phyloP scores from a whole-genome alignment of 768 basidiomycete species.

The Boletus vinaceobasis region DNA sequence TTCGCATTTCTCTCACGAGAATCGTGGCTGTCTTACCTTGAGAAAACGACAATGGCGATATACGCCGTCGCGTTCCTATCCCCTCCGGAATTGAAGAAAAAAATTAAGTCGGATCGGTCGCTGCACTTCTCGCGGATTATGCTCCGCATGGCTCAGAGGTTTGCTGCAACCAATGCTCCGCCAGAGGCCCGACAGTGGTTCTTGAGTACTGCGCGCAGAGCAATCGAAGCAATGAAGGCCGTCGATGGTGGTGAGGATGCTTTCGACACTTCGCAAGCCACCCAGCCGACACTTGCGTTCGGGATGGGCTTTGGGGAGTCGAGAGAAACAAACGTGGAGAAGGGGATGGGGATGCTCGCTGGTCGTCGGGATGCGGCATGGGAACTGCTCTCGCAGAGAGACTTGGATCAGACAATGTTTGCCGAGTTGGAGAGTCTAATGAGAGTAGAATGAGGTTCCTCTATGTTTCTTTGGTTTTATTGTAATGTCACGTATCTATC shows the following conservation, averaged over 20 bases:
- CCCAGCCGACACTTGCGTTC: conserved; percentile 63
- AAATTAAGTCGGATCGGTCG: conserved; percentile 59
- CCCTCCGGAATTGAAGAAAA: conserved; percentile 67
- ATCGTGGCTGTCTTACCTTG: conserved; percentile 72
- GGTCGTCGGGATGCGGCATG: conserved; percentile 68
- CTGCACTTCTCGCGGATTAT: conserved; percentile 71
- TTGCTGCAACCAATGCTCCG: conserved; percentile 44
- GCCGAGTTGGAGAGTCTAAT: conserved; percentile 76
- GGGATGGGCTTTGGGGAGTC: conserved; percentile 85
- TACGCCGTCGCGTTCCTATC: conserved; percentile 86
- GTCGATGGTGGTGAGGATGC: conserved; percentile 74
- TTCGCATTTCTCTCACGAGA: conserved; percentile 64
- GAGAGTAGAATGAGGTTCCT: conserved; percentile 49
- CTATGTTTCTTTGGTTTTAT: conserved; percentile 5
- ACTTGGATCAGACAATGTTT: conserved; percentile 73
- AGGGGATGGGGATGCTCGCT: conserved; percentile 71
- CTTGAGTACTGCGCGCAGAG: conserved; percentile 56
- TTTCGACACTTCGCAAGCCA: conserved; percentile 63
- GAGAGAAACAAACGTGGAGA: conserved; percentile 61
- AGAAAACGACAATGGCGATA: conserved; percentile 76
- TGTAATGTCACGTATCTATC: conserved; percentile 8
- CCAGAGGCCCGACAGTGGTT: conserved; percentile 54
- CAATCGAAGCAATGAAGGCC: conserved; percentile 74
- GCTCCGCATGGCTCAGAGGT: conserved; percentile 66
- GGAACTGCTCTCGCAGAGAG: conserved; percentile 68